Evolutionary conservation across 1,139 yeast genomes (phyloP).

Genomic region (Kurtzmaniella quercitrusa): DNA sequence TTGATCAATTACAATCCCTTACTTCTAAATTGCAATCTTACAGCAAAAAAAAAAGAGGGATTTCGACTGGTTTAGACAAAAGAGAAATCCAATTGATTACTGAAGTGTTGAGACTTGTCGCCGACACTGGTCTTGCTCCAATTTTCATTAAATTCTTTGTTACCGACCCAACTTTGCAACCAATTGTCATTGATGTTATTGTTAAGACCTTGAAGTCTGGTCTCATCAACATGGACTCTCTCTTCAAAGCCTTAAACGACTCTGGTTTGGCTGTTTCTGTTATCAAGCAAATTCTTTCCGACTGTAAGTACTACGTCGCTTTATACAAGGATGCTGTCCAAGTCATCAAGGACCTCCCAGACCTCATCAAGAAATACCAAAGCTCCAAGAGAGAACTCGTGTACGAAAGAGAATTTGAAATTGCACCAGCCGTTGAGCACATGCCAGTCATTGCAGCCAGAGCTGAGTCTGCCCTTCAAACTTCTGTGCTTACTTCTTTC

Average conservation of each 20-base stretch:
- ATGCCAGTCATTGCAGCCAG: conserved; percentile 8
- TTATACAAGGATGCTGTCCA: conserved; percentile 32
- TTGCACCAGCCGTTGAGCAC: neutral
- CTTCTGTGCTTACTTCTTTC: conserved; percentile 25
- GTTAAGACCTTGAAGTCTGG: conserved; percentile 33
- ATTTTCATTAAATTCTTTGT: conserved; percentile 34
- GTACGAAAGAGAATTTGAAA: neutral
- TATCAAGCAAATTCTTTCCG: conserved; percentile 36
- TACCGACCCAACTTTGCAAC: conserved; percentile 29
- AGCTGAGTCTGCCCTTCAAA: conserved; percentile 15
- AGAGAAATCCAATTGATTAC: conserved; percentile 40
- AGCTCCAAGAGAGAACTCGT: conserved; percentile 11
- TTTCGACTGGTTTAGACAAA: conserved; percentile 22
- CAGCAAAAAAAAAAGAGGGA: conserved; percentile 26
- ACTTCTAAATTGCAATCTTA: conserved; percentile 1
- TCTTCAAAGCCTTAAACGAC: conserved; percentile 37
- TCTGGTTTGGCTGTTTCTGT: conserved; percentile 36
- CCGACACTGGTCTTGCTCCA: conserved; percentile 39
- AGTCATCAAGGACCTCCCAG: conserved; percentile 22
- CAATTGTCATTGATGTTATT: conserved; percentile 31
- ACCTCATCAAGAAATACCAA: neutral
- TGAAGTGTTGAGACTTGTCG: conserved; percentile 35
- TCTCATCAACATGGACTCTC: conserved; percentile 26
- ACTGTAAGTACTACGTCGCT: conserved; percentile 37
- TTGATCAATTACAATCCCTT: conserved; percentile 8